Evolutionary conservation across 768 basidiomycete species (phyloP), one percentile per base, ranked within the genome.

Genomic region (Russula foetens): DNA sequence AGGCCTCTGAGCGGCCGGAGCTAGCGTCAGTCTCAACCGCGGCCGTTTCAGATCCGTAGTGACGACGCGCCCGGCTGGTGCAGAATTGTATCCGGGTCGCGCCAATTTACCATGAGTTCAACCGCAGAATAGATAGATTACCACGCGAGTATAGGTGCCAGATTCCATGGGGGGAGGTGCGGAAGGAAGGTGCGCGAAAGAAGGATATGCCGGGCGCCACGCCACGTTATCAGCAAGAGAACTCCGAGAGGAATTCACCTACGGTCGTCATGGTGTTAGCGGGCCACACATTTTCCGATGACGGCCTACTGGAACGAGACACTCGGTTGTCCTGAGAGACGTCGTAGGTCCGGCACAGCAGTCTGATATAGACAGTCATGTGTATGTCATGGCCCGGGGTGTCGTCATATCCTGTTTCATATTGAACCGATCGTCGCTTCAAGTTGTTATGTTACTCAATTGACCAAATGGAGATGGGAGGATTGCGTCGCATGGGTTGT

Each of bases 71-170:
- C 52, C 47, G 31, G 51, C 12, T 59, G 53, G 46, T 48, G 29
- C 23, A 54, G 47, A 44, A 49, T 24, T 7, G 38, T 43, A 29
- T 43, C 28, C 1, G 17, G 19, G 23, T 41, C 8, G n/a, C 17
- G 47, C 59, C 53, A 60, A 23, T 49, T 41, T 7, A 48, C 46
- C 59, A 60, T 53, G 6, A 21, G 3, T 46, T n/a, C n/a, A n/a
- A n/a, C n/a, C n/a, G n/a, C n/a, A 8, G 8, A 45, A 4, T 19
- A 28, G 41, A n/a, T 49, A 26, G 31, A 14, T 19, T 8, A 23
- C 19, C 14, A 59, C 28, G 29, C 26, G 15, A 52, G 11, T 15
- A n/a, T n/a, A 3, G 23, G 12, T 26, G 49, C 24, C 11, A 17
- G 19, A n/a, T 12, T n/a, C n/a, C n/a, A n/a, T n/a, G n/a, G n/a